Conservation (phyloP, 176 grass and related monocot species). For the Triticum turgidum region DNA sequence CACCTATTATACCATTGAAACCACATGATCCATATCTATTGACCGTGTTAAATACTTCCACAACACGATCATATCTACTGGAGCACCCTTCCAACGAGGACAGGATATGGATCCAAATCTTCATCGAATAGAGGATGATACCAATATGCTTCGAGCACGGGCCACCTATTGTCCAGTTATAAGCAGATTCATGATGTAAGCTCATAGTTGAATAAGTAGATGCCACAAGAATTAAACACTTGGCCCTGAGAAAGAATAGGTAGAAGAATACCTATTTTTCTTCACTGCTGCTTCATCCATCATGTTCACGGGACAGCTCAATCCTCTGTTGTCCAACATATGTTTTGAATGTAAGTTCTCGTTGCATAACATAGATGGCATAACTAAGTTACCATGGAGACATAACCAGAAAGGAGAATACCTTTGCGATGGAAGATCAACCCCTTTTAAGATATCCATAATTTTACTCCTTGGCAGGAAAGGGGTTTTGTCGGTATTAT, state of each 20-base stretch:
- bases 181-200: not conserved
- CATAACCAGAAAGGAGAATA: not conserved
- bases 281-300: not conserved
- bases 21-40: too few species aligned
- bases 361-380: not conserved
- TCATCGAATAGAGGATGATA: not conserved
- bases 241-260: not conserved
- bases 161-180: not conserved
- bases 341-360: not conserved
- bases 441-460: not conserved
- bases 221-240: not conserved
- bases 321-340: not conserved
- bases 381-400: not conserved
- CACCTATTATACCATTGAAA: too few species aligned
- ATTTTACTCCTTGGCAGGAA: not conserved
- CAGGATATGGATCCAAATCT: not conserved
- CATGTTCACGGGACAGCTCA: not conserved
- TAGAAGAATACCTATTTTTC: not conserved
- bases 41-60: too few species aligned
- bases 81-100: not conserved
- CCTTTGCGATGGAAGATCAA: not conserved
- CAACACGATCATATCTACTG: not conserved
- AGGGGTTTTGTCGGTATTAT: slow-evolving; percentile 1
- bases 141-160: not conserved
- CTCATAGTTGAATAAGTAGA: not conserved